Base-by-base conservation (phyloP, 352 stramenopile genomes). In the Phytophthora litchii region DNA sequence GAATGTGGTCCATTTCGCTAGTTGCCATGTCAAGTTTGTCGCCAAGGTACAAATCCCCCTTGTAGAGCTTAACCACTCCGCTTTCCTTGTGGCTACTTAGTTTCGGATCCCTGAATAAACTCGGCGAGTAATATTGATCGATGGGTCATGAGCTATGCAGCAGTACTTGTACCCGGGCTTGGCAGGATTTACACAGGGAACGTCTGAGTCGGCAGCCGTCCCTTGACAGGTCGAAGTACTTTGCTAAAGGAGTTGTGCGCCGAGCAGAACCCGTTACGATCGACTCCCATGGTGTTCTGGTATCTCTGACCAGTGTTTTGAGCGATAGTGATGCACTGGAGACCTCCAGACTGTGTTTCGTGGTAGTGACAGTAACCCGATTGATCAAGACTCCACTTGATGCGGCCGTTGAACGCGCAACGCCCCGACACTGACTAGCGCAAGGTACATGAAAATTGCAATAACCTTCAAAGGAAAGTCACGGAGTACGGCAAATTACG, bases 1-100 rank as follows among this genome's bases (percentile, higher is more conserved):
- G n/a, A n/a, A 78, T 71, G 34, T 78, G 69, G 41, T 78, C 69
- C 16, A 78, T 45, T 41, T 74, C 49, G 14, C 69, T 27, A 14
- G 40, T 13, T 13, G 42, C 55, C 0, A 64, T 44, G 23, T 65
- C 55, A 7, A 67, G 43, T 34, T 42, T 7, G 17, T 78, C 55
- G 13, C 45, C 49, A 45, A 72, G 64, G 43, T 78, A 78, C 40
- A 68, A 48, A 44, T 78, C 69, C 14, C 60, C 31, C 0, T 46
- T 34, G 44, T 66, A 66, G 14, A 38, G 13, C 5, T 60, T 40
- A 12, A 66, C 53, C 29, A 67, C 35, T 3, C 45, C 41, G 4
- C 23, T 35, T 27, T 72, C 57, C 17, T 51, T 44, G 14, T 51
- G 7, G n/a, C 48, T 40, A 21, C 61, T 32, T 16, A 67, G 34